Base-by-base conservation (phyloP, 2,329 filamentous ascomycete species). In the Pseudocercospora fuligena region DNA sequence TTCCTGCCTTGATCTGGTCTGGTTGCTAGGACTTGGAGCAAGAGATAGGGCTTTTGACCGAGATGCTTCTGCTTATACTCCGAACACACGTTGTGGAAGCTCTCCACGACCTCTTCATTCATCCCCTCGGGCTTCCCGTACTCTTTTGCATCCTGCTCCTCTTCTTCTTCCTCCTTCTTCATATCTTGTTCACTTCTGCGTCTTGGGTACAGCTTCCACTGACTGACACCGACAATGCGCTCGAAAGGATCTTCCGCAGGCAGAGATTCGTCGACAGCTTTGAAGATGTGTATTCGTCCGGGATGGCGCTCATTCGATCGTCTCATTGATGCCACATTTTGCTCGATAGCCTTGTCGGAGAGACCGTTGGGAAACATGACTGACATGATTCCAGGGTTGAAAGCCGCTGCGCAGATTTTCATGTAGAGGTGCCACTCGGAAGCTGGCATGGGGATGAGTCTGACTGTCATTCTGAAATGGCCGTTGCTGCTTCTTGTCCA, bases 1-100 rank as follows among this genome's bases (percentile, higher is more conserved):
- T 76, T 76, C 1, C 80, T 68, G 19, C 80, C 79, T 31, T 82
- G 76, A 1, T 76, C 75, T 0, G 80, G 80, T 66, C 79, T 75
- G 27, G 80, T 82, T 1, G 66, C 73, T 16, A 81, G 67, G 7
- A 77, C 68, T 14, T 74, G 71, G 33, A 78, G 68, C 6, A 72
- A 61, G 6, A 75, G 57, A 54, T 76, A 70, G 25, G 77, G 70
- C 66, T 72, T 66, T 2, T 68, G 59, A 0, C 74, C 75, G 4
- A 78, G 51, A 21, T 71, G 67, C 57, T 73, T 70, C 43, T 68
- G 62, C 66, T 73, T 73, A 16, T 62, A 68, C 43, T 66, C 53
- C 5, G 27, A 61, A 12, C 71, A 25, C n/a, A 61, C 65, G 2
- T 43, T 66, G 4, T 60, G 56, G 61, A 77, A 78, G 1, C 65